These are phyloP conservation scores for Botrytis hyacinthi DNA, from an alignment of 2,329 filamentous ascomycete genomes.

Conservation along the genomic window DNA sequence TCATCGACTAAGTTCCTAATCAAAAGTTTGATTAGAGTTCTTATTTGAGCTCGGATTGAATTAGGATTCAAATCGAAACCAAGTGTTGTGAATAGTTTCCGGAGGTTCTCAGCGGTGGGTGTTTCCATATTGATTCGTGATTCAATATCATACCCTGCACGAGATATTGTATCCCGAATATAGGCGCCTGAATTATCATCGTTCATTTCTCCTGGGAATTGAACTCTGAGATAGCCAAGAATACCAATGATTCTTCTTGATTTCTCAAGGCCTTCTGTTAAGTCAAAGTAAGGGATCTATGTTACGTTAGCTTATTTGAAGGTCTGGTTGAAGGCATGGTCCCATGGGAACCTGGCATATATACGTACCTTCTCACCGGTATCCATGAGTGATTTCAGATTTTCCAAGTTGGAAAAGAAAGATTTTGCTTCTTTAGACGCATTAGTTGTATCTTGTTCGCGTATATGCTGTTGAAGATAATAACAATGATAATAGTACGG, in stretches of 20 bases:
- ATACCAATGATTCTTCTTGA: conserved; percentile 21
- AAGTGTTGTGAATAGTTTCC: conserved; percentile 16
- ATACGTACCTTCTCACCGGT: conserved; percentile 17
- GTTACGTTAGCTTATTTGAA: conserved; percentile 4
- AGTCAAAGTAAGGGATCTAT: conserved; percentile 22
- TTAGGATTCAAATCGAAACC: conserved; percentile 5
- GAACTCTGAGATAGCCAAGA: conserved; percentile 20
- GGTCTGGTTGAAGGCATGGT: not conserved
- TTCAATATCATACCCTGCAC: conserved; percentile 23
- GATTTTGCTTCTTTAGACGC: conserved; percentile 4
- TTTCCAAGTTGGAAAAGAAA: conserved; percentile 1
- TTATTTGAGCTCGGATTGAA: conserved; percentile 17
- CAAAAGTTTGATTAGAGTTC: conserved; percentile 21
- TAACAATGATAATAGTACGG: conserved; percentile 38
- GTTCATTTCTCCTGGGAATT: conserved; percentile 22
- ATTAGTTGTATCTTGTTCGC: conserved; percentile 7
- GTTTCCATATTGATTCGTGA: conserved; percentile 4
- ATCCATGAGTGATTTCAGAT: conserved; percentile 20
- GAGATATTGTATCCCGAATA: conserved; percentile 18
- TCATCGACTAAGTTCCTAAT: conserved; percentile 17
- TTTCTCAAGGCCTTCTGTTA: conserved; percentile 16
- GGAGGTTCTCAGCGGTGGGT: not conserved
- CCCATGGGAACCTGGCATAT: no score
- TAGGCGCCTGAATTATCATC: conserved; percentile 18
- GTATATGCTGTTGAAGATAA: conserved; percentile 32